Base-by-base conservation (phyloP, 768 basidiomycete genomes). In the Mycena rosella region DNA sequence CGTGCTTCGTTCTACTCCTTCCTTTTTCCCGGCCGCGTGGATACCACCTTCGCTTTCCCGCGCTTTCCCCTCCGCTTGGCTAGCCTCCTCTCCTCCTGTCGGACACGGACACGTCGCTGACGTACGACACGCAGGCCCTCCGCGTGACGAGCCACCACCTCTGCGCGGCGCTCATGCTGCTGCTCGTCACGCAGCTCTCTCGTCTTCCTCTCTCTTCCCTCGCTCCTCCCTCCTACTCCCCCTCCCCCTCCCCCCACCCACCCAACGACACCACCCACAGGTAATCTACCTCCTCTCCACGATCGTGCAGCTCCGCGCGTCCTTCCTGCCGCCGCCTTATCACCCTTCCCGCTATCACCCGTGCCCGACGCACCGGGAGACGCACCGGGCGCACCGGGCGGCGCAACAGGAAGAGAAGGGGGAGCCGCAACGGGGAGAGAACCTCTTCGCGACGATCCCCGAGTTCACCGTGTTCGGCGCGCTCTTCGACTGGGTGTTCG, bases 261-360 rank as follows among this genome's bases (percentile, higher is more conserved):
- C 20, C 5, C 38, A 11, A 38, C 55, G 36, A 49, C 68, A 38
- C 53, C 44, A 34, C 32, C n/a, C 24, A 24, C 70, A 95, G 94
- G 92, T 91, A 14, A 91, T 93, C 47, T 96, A 96, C 75, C 86
- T 95, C 38, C 86, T 96, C 30, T 90, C 93, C 5, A 95, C 93
- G 0, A 80, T 95, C 53, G 89, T 95, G 14, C 94, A 96, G 76
- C 83, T 96, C 51, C 90, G 94, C 44, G 89, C 90, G 29, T 90
- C 91, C 14, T 94, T 96, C 76, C 94, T 94, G 2, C 89, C 89
- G 0, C 87, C 89, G n/a, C n/a, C n/a, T n/a, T n/a, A n/a, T n/a
- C n/a, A n/a, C n/a, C n/a, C n/a, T n/a, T n/a, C n/a, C n/a, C n/a
- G n/a, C n/a, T n/a, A n/a, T n/a, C n/a, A n/a, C n/a, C n/a, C n/a